Evolutionary conservation across 2,329 filamentous ascomycete genomes (phyloP), one percentile per base, ranked within the genome.

Genomic region (Arthrobotrys sinensis): DNA sequence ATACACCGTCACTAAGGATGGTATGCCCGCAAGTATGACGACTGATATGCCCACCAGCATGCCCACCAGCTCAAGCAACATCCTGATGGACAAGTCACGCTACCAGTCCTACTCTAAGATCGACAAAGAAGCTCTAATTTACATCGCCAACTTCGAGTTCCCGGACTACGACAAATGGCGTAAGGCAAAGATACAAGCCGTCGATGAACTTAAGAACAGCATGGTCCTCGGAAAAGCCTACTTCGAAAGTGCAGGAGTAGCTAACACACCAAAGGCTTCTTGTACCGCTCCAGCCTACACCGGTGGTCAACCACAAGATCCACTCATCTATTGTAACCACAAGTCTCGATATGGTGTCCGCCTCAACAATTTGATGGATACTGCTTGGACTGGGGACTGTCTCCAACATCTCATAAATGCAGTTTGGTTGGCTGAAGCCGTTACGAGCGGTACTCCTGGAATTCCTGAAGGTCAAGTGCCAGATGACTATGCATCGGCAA

Each of bases 141-240:
- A 19, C n/a, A 57, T 57, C 14, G 19, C 52, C 16, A 57, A 57
- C 32, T 24, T 38, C 32, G n/a, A 11, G 0, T 57, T 57, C 52
- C 1, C 21, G 7, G 32, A 57, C 5, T 7, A 16, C 1, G 52
- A 36, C 16, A 19, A 19, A 38, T 19, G 5, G 6, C n/a, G 52
- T 6, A 57, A 57, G n/a, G 12, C 10, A 12, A 57, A 57, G 6
- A 0, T 12, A 6, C 7, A 10, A 4, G 52, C 52, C 3, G 2
- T 16, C 11, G 12, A n/a, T 0, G 53, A 48, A 7, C 19, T 70
- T 4, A 8, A 10, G n/a, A 70, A 70, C 34, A 70, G 66, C 19
- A 70, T 70, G 40, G 43, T 60, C n/a, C 32, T n/a, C 32, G 66
- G 40, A 12, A 70, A 70, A 43, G 52, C 11, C 12, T 57, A 46